phyloP scores from a whole-genome alignment of 2,329 filamentous ascomycete species.

The Cladorrhinum sp. region DNA sequence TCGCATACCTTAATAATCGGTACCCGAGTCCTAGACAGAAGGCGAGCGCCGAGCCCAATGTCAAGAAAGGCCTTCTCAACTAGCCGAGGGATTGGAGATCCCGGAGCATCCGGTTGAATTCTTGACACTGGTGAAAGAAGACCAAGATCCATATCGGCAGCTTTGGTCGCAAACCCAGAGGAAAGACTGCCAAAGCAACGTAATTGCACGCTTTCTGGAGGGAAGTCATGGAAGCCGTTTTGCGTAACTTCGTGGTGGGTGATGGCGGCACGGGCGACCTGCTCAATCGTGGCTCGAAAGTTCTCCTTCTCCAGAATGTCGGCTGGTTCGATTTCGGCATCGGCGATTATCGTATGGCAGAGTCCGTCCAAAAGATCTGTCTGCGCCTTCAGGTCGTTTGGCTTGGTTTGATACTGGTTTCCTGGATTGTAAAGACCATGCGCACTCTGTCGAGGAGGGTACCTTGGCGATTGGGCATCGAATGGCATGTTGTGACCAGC shows the following conservation, averaged over 20 bases:
- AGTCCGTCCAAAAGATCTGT: constrained; percentile 48
- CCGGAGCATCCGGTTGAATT: constrained; percentile 50
- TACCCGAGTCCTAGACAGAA: constrained; percentile 75
- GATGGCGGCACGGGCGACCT: constrained; percentile 60
- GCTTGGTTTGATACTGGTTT: constrained; percentile 31
- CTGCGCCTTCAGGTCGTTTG: constrained; percentile 50
- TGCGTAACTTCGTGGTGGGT: constrained; percentile 46
- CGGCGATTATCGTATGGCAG: constrained; percentile 48
- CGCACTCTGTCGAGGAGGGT: constrained; percentile 10
- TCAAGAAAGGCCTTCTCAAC: constrained; percentile 73
- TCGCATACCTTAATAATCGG: constrained; percentile 88
- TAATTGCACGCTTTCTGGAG: constrained; percentile 58
- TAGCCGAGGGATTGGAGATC: constrained; percentile 66
- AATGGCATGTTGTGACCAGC: constrained; percentile 21
- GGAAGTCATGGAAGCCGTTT: constrained; percentile 44
- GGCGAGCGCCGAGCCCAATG: constrained; percentile 68
- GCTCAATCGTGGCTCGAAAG: constrained; percentile 65
- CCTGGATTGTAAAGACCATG: constrained; percentile 32
- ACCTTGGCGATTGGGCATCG: constrained; percentile 20
- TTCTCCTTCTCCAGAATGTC: constrained; percentile 70
- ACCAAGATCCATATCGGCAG: constrained; percentile 88
- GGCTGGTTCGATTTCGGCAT: constrained; percentile 58
- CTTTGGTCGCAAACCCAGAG: constrained; percentile 81
- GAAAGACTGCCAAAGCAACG: constrained; percentile 79
- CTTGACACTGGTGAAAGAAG: constrained; percentile 64